Conservation (phyloP, 495 filamentous ascomycete species). For the Xanthoparmelia taractica region DNA sequence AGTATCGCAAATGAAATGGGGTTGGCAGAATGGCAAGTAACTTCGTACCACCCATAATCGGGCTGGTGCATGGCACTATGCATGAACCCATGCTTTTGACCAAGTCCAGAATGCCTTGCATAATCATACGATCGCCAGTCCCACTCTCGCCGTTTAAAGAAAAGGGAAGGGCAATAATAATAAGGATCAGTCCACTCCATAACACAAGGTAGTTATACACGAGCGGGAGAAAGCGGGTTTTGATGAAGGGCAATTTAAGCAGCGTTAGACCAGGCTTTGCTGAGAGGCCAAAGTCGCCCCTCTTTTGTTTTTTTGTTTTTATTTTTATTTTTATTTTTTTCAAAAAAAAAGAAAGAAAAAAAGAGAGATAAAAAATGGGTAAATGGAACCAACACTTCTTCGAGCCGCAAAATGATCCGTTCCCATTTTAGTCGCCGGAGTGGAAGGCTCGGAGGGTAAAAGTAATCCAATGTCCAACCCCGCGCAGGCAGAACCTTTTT, state of each 20-base stretch:
- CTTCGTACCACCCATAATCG: slow-evolving; percentile 21
- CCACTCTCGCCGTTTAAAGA: slow-evolving; percentile 13
- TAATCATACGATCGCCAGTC: slow-evolving; percentile 22
- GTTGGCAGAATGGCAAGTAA: slow-evolving; percentile 8
- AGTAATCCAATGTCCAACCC: too few species aligned
- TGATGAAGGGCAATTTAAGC: slow-evolving; percentile 11
- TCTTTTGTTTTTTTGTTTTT: too few species aligned
- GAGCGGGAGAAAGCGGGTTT: slow-evolving; percentile 27
- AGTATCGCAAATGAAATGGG: slow-evolving; percentile 20
- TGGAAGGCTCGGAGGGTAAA: too few species aligned
- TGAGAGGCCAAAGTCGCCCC: too few species aligned
- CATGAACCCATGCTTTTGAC: slow-evolving; percentile 15
- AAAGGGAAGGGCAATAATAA: not conserved
- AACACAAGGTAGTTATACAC: slow-evolving; percentile 13
- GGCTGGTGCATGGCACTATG: slow-evolving; percentile 22
- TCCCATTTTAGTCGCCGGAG: too few species aligned
- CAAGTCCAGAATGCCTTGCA: slow-evolving; percentile 12
- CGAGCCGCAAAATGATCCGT: slow-evolving; percentile 28
- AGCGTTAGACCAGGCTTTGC: not conserved
- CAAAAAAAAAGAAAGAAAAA: too few species aligned
- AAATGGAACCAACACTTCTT: slow-evolving; percentile 1
- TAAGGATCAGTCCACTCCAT: too few species aligned
- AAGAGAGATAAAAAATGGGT: too few species aligned
- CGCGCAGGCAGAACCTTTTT: not conserved
- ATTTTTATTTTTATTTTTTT: too few species aligned